Conservation (phyloP, 352 stramenopile genomes). For the Saprolegnia diclina region DNA sequence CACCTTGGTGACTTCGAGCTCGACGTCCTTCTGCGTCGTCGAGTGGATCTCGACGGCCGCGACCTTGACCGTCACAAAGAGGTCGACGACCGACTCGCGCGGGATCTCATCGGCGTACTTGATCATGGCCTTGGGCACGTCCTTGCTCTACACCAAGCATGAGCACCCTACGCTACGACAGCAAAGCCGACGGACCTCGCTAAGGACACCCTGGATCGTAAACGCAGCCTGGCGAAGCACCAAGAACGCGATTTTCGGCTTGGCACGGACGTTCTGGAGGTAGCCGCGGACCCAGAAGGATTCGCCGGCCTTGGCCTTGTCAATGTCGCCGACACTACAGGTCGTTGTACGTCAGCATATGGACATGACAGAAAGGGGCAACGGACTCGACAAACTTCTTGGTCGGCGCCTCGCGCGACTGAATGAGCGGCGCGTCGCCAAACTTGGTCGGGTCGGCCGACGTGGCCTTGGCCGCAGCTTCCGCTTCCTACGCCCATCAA, state of each 20-base stretch:
- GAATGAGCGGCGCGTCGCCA: slow-evolving; percentile 84
- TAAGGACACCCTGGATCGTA: slow-evolving; percentile 92
- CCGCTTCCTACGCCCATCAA: slow-evolving; percentile 29
- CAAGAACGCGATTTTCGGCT: slow-evolving; percentile 95
- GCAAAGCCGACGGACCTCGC: slow-evolving; percentile 32
- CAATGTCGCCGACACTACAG: slow-evolving; percentile 58
- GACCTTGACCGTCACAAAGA: slow-evolving; percentile 88
- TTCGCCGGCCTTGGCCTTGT: slow-evolving; percentile 76
- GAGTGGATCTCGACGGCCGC: slow-evolving; percentile 86
- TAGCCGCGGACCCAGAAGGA: slow-evolving; percentile 93
- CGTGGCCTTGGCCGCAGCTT: slow-evolving; percentile 38
- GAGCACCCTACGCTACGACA: not conserved
- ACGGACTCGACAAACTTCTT: slow-evolving; percentile 56
- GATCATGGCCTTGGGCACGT: slow-evolving; percentile 93
- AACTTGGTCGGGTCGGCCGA: slow-evolving; percentile 53
- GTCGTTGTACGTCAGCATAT: slow-evolving; percentile 40
- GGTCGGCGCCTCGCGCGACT: slow-evolving; percentile 83
- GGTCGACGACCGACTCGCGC: slow-evolving; percentile 96
- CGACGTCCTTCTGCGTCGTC: slow-evolving; percentile 92
- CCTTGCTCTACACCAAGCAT: slow-evolving; percentile 63
- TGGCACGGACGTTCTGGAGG: slow-evolving; percentile 92
- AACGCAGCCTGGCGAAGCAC: slow-evolving; percentile 94
- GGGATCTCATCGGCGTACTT: slow-evolving; percentile 93
- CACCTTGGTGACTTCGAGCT: slow-evolving; percentile 92
- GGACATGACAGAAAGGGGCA: slow-evolving; percentile 37